Percentiles rank a stretch among this genome's conserved stretches.
Evolutionary conservation across 179 eudicot genomes (phyloP).

Genomic region (Camellia oleifera): DNA sequence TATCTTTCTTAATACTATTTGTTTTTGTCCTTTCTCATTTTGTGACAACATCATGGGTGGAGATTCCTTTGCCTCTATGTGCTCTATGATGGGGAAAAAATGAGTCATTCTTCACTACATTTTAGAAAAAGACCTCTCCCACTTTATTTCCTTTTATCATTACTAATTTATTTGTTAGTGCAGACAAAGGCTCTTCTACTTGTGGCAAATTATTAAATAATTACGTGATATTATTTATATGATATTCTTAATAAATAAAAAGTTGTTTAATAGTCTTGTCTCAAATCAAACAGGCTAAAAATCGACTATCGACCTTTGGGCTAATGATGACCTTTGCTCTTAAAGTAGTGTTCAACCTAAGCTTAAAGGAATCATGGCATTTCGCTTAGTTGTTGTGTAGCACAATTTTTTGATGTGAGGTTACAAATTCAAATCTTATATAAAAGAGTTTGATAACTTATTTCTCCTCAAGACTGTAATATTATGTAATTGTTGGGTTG

Average conservation of each 20-base stretch:
- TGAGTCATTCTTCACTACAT: slow-evolving; percentile 12
- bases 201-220: not conserved
- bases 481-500: too few relatives aligned
- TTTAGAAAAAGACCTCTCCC: not conserved
- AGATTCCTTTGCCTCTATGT: slow-evolving; percentile 9
- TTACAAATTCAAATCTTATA: too few relatives aligned
- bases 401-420: too few relatives aligned
- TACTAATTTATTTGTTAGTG: not conserved
- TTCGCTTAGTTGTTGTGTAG: too few relatives aligned
- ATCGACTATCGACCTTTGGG: too few relatives aligned
- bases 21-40: not conserved
- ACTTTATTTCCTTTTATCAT: not conserved
- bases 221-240: not conserved
- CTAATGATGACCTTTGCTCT: too few relatives aligned
- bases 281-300: too few relatives aligned
- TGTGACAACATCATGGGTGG: slow-evolving; percentile 9
- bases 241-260: too few relatives aligned
- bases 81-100: not conserved
- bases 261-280: too few relatives aligned
- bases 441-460: too few relatives aligned
- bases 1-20: too few relatives aligned
- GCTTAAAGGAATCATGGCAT: not conserved
- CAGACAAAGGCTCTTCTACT: not conserved
- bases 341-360: not conserved
- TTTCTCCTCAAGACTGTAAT: too few relatives aligned